A percentile compares a stretch with the other conserved stretches of the same genome.
These are phyloP conservation scores for Kazachstania kunashirensis DNA, from an alignment of 805 yeast species.

Conservation along the genomic window DNA sequence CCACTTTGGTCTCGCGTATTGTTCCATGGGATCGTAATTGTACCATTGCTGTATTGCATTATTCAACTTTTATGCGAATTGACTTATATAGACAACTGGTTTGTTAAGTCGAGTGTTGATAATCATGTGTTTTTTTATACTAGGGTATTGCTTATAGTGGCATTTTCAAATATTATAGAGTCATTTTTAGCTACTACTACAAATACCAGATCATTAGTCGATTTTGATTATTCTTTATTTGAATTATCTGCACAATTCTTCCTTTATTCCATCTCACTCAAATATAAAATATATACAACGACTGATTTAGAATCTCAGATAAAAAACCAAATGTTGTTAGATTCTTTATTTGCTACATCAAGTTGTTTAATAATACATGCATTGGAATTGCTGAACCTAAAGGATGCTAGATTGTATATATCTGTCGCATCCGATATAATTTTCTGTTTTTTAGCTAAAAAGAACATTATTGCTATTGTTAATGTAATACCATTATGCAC, in stretches of 20 bases:
- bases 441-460: conserved; percentile 27
- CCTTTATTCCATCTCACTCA: background rate
- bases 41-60: conserved; percentile 6
- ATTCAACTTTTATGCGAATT: background rate
- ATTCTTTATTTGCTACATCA: conserved; percentile 43
- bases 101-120: background rate
- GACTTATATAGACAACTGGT: background rate
- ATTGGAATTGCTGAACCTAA: conserved; percentile 45
- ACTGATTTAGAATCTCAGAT: background rate
- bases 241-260: conserved; percentile 24
- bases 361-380: conserved; percentile 56
- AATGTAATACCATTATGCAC: background rate
- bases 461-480: background rate
- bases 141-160: conserved; percentile 9
- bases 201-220: conserved; percentile 27
- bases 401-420: conserved; percentile 51
- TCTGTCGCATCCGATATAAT: conserved; percentile 43
- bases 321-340: conserved; percentile 2
- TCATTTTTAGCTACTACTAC: conserved; percentile 45
- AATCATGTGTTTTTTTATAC: conserved; percentile 3
- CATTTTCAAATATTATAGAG: conserved; percentile 38
- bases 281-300: background rate
- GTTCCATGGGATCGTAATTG: conserved; percentile 23
- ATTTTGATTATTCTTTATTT: conserved; percentile 23
- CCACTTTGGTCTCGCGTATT: conserved; percentile 26